phyloP scores from a whole-genome alignment of 345 rosid species.

The Eucalyptus sp. region DNA sequence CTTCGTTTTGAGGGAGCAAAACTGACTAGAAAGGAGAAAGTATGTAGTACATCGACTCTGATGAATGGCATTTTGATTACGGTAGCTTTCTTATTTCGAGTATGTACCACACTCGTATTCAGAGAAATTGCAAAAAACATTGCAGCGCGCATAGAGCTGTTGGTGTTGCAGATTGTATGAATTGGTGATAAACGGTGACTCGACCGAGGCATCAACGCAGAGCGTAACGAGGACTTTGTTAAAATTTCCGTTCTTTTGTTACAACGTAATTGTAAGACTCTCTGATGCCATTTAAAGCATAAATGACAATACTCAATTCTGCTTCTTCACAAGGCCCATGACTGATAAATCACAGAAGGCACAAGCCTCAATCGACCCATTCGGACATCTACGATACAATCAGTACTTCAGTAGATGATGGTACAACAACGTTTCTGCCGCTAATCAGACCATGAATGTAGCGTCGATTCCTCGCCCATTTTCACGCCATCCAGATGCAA shows the following conservation, averaged over 20 bases:
- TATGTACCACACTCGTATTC: not conserved
- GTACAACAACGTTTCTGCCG: not conserved
- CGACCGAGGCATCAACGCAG: not conserved
- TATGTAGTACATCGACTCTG: not conserved
- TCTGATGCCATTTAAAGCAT: not conserved
- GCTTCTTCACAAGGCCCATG: not conserved
- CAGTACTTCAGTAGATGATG: not conserved
- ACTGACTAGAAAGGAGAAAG: not conserved
- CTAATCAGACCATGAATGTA: not conserved
- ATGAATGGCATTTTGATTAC: not conserved
- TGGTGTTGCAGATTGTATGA: not conserved
- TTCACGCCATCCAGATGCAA: constrained; percentile 34
- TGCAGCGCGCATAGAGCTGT: not conserved
- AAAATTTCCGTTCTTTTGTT: not conserved
- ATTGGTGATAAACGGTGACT: not conserved
- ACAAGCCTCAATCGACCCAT: not conserved
- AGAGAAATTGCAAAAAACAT: not conserved
- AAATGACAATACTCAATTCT: not conserved
- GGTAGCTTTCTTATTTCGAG: not conserved
- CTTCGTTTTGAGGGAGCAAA: not conserved
- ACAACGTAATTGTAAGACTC: not conserved
- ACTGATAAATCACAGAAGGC: not conserved
- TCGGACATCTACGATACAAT: not conserved
- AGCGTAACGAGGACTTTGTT: not conserved
- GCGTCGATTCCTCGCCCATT: not conserved